Conservation (phyloP, 345 rosid genomes). For the Jatropha curcas region DNA sequence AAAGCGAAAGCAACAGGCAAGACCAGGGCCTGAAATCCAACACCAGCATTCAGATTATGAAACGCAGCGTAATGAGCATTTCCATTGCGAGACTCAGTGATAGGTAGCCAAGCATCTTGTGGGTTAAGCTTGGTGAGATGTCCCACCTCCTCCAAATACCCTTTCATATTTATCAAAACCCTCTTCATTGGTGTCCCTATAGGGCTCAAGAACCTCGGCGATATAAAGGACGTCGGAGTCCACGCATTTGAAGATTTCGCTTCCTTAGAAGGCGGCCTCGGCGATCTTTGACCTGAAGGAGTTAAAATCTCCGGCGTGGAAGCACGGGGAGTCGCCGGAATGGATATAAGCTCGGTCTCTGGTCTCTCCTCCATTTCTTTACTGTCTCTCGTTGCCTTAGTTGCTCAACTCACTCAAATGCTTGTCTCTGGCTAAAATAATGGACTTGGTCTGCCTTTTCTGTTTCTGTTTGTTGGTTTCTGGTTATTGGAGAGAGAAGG, state of each 20-base stretch:
- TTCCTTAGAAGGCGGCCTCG: constrained; percentile 64
- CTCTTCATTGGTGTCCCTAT: constrained; percentile 99
- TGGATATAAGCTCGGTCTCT: constrained; percentile 94
- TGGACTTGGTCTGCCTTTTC: no score
- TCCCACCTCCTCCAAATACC: constrained; percentile 90
- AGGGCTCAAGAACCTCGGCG: constrained; percentile 91
- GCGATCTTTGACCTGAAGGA: constrained; percentile 95
- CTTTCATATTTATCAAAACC: constrained; percentile 87
- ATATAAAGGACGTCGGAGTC: constrained; percentile 96
- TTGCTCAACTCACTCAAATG: not conserved
- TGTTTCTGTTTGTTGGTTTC: not conserved
- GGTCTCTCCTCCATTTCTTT: constrained; percentile 86
- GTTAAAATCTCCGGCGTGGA: constrained; percentile 95
- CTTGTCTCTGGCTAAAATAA: no score
- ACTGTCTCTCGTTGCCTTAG: not conserved
- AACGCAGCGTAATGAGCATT: constrained; percentile 98
- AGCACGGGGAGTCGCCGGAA: constrained; percentile 91
- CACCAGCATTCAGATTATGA: constrained; percentile 93
- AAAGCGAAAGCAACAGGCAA: constrained; percentile 94
- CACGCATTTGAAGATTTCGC: constrained; percentile 79
- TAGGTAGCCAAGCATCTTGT: constrained; percentile 98
- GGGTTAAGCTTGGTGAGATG: constrained; percentile 96
- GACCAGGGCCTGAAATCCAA: constrained; percentile 93
- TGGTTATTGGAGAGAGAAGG: not conserved
- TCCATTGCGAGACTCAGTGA: constrained; percentile 96